Base-by-base conservation (phyloP, 1,284 basidiomycete species). In the Cryptococcus floricola region DNA sequence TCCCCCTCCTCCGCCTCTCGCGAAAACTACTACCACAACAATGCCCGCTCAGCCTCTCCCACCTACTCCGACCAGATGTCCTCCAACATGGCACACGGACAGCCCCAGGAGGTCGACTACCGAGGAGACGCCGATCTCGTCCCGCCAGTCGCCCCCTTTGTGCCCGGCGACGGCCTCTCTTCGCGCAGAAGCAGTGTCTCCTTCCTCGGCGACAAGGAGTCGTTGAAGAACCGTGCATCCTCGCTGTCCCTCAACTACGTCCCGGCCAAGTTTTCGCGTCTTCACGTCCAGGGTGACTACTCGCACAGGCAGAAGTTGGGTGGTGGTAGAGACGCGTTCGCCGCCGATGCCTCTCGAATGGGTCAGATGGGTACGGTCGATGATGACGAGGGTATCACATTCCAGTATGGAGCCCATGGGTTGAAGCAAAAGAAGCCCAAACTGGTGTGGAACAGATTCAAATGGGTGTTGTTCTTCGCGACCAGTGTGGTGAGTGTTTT, bases 361-460 rank as follows among this genome's bases (percentile, higher is more conserved):
- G 78, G 66, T 68, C 77, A 82, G 51, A 83, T 85, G 75, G 81
- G 84, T 0, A 81, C 77, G 9, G 79, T 80, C 38, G 80, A 80
- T 50, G 84, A 85, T 62, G 84, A 85, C 53, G 82, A 85, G 54
- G 82, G 81, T 8, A 72, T 82, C 28, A 74, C 74, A n/a, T 72
- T 75, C 42, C 70, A 71, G 52, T 53, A 73, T 46, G 73, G 74
- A 37, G 76, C 78, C 49, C 76, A 69, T 31, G 73, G 68, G 5
- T 58, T 73, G 67, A 74, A 67, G 75, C 65, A 75, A 60, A 69
- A 77, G 54, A 79, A 78, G 61, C 75, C 77, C 45, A 81, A 78
- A 59, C 73, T 84, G 63, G 77, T 81, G 34, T 87, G 86, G 86
- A 87, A 83, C 66, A 79, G 77, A 62, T 87, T 87, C 79, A 87